Evolutionary conservation across 202 grass and related monocot genomes (phyloP), one percentile per base, ranked within the genome.

Genomic region (Panicum hallii): DNA sequence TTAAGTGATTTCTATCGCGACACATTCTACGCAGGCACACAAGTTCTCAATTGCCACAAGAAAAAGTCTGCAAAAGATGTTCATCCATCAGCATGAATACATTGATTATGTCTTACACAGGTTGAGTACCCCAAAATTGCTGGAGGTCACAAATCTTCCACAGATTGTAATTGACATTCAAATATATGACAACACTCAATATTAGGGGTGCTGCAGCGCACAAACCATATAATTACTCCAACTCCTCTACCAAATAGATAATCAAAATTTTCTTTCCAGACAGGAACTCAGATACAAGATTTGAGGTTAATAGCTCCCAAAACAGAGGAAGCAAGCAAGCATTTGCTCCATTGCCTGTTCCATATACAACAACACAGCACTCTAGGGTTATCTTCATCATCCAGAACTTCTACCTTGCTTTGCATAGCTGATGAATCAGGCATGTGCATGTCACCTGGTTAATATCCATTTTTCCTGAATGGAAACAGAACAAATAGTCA

Each of bases 391-490:
- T 74, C 30, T 4, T 84, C 58, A 58, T 84, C 63, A 14, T 57
- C 60, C 44, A 43, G 13, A 74, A 75, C 38, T 40, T 68, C 12
- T 56, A 67, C 56, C 15, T 58, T 13, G 15, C 28, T 74, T 58
- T 67, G 7, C 42, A n/a, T 69, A 80, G 36, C 49, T 1, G 15
- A 36, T 67, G 16, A 74, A 79, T 63, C 46, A 63, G 53, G 56
- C 54, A 87, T 22, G 28, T 70, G 46, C 43, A 87, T 23, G 13
- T 63, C 54, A 82, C 34, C 63, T 34, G 72, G n/a, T 57, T 62
- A 80, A 34, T 62, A 44, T 67, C 32, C 43, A 58, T 30, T 84
- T 84, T 34, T 67, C 48, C 81, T 84, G 69, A 75, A 88, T 50
- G 34, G 0, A 75, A 84, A 63, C 70, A 63, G 5, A 68, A 75